Evolutionary conservation across 306 rosid genomes (phyloP).

Genomic region (Acmispon strigosus): DNA sequence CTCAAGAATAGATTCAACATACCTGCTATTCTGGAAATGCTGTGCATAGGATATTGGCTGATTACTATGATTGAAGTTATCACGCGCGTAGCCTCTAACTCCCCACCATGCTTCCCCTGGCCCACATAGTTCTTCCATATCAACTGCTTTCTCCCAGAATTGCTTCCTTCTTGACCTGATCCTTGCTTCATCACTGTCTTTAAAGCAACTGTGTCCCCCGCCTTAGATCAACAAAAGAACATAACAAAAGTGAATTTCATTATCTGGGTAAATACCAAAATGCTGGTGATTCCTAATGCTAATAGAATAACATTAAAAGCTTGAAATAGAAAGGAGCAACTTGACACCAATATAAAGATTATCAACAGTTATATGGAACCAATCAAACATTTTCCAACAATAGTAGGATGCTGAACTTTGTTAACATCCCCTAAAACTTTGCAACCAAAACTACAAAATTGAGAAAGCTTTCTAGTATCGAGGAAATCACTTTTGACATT

Average conservation of each 20-base stretch:
- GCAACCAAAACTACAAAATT: not conserved
- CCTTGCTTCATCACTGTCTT: conserved; percentile 94
- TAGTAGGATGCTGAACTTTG: not conserved
- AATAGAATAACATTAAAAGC: not conserved
- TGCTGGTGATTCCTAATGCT: not conserved
- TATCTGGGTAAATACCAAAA: not conserved
- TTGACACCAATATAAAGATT: not conserved
- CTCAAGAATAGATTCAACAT: conserved; percentile 82
- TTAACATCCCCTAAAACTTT: not conserved
- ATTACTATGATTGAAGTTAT: conserved; percentile 82
- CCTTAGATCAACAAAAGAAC: conserved; percentile 46
- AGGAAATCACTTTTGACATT: not conserved
- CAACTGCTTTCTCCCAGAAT: conserved; percentile 93
- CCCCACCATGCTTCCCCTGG: conserved; percentile 97
- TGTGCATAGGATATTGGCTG: conserved; percentile 51
- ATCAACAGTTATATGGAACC: not conserved
- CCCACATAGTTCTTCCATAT: conserved; percentile 86
- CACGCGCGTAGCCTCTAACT: conserved; percentile 84
- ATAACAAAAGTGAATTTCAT: conserved; percentile 6
- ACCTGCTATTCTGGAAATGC: conserved; percentile 86
- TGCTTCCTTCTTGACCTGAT: conserved; percentile 68
- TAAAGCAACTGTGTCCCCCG: conserved; percentile 97
- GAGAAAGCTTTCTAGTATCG: conserved; percentile 4
- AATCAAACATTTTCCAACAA: conserved; percentile 14
- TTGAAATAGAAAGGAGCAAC: not conserved